Evolutionary conservation across 805 yeast genomes (phyloP).

Genomic region (Scheffersomyces stipitis): DNA sequence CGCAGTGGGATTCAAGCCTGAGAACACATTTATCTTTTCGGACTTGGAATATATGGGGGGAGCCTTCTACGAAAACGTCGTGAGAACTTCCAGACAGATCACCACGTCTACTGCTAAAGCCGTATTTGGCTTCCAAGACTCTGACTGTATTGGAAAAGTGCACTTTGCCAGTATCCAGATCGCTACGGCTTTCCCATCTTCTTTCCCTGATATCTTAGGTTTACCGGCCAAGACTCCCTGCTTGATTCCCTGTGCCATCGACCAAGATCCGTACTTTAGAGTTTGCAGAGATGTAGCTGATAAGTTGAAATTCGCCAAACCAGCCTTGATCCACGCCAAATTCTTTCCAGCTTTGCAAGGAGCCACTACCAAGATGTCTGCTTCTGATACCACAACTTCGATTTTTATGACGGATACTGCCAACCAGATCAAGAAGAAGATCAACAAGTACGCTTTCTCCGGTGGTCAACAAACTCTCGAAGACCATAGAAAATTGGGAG

Average conservation of each 20-base stretch:
- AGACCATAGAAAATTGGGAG: slow-evolving; percentile 88
- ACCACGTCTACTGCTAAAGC: slow-evolving; percentile 97
- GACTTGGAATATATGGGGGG: slow-evolving; percentile 93
- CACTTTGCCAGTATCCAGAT: slow-evolving; percentile 97
- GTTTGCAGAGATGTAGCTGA: slow-evolving; percentile 97
- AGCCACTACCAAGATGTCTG: slow-evolving; percentile 94
- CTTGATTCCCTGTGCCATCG: slow-evolving; percentile 97
- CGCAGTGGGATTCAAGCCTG: slow-evolving; percentile 91
- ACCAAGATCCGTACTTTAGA: slow-evolving; percentile 97
- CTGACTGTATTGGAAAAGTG: slow-evolving; percentile 90
- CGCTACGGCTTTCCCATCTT: slow-evolving; percentile 92
- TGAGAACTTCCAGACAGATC: slow-evolving; percentile 87
- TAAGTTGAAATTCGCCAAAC: slow-evolving; percentile 86
- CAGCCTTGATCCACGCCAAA: slow-evolving; percentile 87
- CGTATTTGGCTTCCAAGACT: slow-evolving; percentile 93
- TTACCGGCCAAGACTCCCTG: slow-evolving; percentile 89
- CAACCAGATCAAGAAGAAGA: slow-evolving; percentile 87
- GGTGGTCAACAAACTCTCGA: slow-evolving; percentile 89
- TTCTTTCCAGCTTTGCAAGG: slow-evolving; percentile 99
- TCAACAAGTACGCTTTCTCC: slow-evolving; percentile 93
- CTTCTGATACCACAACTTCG: slow-evolving; percentile 86
- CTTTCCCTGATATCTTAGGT: slow-evolving; percentile 91
- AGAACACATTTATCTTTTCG: slow-evolving; percentile 92
- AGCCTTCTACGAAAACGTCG: slow-evolving; percentile 90
- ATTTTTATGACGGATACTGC: slow-evolving; percentile 95